Base-by-base conservation (phyloP, 2,329 filamentous ascomycete species). In the Venturia effusa region DNA sequence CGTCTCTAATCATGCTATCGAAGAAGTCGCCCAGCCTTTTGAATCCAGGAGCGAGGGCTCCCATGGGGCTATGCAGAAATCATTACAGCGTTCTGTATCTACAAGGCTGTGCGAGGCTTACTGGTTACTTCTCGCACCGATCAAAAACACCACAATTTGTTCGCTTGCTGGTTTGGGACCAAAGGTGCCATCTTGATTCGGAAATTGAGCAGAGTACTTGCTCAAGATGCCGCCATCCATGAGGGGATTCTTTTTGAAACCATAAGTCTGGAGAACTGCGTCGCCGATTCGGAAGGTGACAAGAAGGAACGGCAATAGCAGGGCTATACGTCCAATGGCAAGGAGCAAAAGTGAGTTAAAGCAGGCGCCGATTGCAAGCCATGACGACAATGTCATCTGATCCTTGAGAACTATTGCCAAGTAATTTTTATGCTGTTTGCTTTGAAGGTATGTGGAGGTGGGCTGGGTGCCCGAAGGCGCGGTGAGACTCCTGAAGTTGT, bases 11-110 rank as follows among this genome's bases (percentile, higher is more conserved):
- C 75, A 83, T 79, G 7, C 62, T 66, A 0, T 55, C 10, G 68
- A 83, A 81, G 66, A 72, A 72, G 0, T 68, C 66, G 59, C 69
- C 73, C 0, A 81, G 68, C 19, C 79, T 72, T 30, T 71, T 71
- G 64, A 73, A 76, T 59, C 78, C 77, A 0, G 82, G 81, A 1
- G 75, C 72, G n/a, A 83, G 68, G 8, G 77, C 51, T 4, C 83
- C 81, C 0, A 83, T 73, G 0, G 83, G 81, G 4, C 76, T 74
- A 2, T 71, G 69, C 0, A 75, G 74, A 3, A 78, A 77, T 37
- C 75, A 71, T 66, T 80, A 83, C 0, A 78, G 10, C 76, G 75
- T 84, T 82, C 68, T 85, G 83, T 65, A 75, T 84, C 66, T 79
- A 11, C 37, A 4, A 76, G 76, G 32, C 84, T 68, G 66, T 81